phyloP scores from a whole-genome alignment of 2,329 filamentous ascomycete species.

The Bipolaris victoriae region DNA sequence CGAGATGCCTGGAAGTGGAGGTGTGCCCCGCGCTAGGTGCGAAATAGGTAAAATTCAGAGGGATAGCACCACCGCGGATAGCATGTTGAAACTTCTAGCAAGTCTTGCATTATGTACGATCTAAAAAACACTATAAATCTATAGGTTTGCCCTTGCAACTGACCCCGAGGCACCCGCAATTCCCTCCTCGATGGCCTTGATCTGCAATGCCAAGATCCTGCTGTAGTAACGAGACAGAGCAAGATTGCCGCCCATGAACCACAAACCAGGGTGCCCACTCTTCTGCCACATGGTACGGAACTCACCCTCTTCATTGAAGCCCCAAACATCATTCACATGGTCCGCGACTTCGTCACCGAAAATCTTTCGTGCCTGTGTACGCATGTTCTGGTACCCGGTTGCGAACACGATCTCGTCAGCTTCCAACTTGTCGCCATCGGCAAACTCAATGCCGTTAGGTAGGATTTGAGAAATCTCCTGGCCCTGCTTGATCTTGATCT shows the following conservation, averaged over 20 bases:
- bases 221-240: constrained; percentile 56
- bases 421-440: constrained; percentile 51
- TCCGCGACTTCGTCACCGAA: constrained; percentile 52
- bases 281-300: constrained; percentile 51
- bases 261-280: constrained; percentile 48
- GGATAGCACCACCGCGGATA: neutral
- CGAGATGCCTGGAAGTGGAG: constrained; percentile 9
- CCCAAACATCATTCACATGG: constrained; percentile 54
- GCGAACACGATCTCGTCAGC: constrained; percentile 57
- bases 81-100: neutral
- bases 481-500: constrained; percentile 55
- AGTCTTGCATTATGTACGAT: neutral
- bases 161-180: constrained; percentile 1
- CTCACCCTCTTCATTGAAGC: constrained; percentile 56
- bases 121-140: neutral
- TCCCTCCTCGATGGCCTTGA: constrained; percentile 51
- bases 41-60: constrained; percentile 10
- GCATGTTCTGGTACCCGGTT: constrained; percentile 57
- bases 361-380: constrained; percentile 46
- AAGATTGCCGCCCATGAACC: constrained; percentile 55
- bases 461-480: constrained; percentile 47
- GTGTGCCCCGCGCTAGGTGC: constrained; percentile 16
- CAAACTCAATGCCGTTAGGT: constrained; percentile 51
- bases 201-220: constrained; percentile 55
- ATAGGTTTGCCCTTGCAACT: constrained; percentile 4